These are phyloP conservation scores for Fusarium equiseti DNA, from an alignment of 2,329 filamentous ascomycete species.

Conservation along the genomic window DNA sequence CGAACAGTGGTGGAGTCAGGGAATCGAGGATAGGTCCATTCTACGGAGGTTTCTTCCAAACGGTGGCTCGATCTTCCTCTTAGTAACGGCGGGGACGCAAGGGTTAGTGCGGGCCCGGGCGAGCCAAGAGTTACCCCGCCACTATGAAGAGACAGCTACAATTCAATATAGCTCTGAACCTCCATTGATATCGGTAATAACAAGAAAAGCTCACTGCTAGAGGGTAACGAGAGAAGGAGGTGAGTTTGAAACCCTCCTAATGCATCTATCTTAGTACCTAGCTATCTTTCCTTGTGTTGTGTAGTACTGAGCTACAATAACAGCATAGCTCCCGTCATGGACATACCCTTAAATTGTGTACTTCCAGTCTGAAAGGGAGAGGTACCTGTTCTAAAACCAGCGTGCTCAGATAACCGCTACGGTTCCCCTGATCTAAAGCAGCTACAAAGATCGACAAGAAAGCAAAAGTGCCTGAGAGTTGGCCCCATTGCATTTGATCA, in stretches of 20 bases:
- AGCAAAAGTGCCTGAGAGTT: not conserved
- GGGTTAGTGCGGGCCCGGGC: not conserved
- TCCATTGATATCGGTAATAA: not conserved
- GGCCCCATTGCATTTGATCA: not conserved
- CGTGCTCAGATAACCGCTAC: not conserved
- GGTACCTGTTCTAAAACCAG: not conserved
- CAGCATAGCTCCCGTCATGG: too few relatives aligned
- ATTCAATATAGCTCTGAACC: not conserved
- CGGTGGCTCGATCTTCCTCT: slow-evolving; percentile 33
- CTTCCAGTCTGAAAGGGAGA: not conserved
- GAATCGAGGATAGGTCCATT: slow-evolving; percentile 1
- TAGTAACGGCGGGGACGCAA: slow-evolving; percentile 5
- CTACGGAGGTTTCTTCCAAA: not conserved
- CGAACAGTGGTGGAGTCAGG: slow-evolving; percentile 22
- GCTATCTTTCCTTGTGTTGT: not conserved
- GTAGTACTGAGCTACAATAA: too few relatives aligned
- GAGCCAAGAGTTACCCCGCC: slow-evolving; percentile 23
- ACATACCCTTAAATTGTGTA: too few relatives aligned
- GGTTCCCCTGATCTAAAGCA: not conserved
- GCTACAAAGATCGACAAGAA: not conserved
- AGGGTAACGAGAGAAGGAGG: not conserved
- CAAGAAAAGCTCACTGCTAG: too few relatives aligned
- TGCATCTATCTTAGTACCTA: too few relatives aligned
- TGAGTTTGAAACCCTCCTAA: not conserved
- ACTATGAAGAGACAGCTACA: not conserved